Base-by-base conservation (phyloP, 2,329 filamentous ascomycete species). In the Alternaria alternata region DNA sequence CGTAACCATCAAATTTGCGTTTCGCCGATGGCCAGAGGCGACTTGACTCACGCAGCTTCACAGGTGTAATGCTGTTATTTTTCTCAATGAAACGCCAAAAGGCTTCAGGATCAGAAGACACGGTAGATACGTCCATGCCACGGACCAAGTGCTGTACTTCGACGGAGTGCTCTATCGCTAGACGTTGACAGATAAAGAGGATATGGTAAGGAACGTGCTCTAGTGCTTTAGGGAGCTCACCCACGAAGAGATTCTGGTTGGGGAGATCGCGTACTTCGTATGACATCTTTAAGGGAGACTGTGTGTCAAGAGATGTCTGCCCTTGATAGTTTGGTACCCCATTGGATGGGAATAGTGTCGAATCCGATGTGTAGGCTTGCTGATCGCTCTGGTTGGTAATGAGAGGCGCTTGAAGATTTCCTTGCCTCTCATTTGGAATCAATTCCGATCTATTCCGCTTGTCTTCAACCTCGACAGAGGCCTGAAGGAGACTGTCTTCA, bases 141-240 rank as follows among this genome's bases (percentile, higher is more conserved):
- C 32, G n/a, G 24, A 73, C 41, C 9, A 77, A 44, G 1, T 68
- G 57, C n/a, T 34, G 4, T 9, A 73, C 20, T 1, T 57, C 16
- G 4, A 73, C 39, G 0, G 54, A 61, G 24, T 53, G 42, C 3
- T 67, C 66, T 20, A 65, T 44, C 1, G 73, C 66, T 16, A 79
- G 39, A 4, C 75, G 73, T 18, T 57, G 61, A 48, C 73, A 75
- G n/a, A 78, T 76, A 57, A 75, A 78, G 1, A 72, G 64, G 2
- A 76, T 51, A n/a, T 70, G 71, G 58, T 75, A 80, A 0, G 76
- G 73, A 20, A 74, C 60, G 0, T 20, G 4, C n/a, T 38, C 36
- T 5, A 72, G n/a, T 3, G 53, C 30, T 8, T 46, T 7, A 4
- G 63, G 22, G 14, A 66, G 48, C 8, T 67, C 49, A 7, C 69